These are phyloP conservation scores for Vaucheria bursata DNA, from an alignment of 352 stramenopile species.

Conservation along the genomic window DNA sequence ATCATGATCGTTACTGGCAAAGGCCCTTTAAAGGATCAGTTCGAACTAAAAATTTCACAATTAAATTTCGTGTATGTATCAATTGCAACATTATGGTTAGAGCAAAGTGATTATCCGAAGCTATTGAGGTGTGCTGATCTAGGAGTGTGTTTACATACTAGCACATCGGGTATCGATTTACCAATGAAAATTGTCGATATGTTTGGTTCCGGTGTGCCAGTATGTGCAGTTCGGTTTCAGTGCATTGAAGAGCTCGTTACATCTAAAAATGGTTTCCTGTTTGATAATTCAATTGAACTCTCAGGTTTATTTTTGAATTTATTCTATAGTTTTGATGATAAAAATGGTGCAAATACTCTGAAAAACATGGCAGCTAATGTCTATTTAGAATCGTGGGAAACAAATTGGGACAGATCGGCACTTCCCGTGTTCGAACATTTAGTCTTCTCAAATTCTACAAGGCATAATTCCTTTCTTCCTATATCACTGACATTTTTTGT, in stretches of 20 bases:
- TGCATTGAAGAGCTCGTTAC: conserved; percentile 90
- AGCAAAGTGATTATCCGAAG: conserved; percentile 88
- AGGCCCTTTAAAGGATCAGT: conserved; percentile 81
- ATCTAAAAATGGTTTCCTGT: neutral
- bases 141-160: conserved; percentile 96
- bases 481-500: too few species aligned
- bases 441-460: too few species aligned
- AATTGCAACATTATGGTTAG: conserved; percentile 79
- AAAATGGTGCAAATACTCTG: neutral
- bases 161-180: conserved; percentile 92
- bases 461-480: too few species aligned
- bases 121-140: conserved; percentile 85
- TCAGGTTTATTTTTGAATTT: neutral
- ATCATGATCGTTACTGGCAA: conserved; percentile 86
- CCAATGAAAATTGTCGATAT: conserved; percentile 99
- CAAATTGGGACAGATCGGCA: neutral
- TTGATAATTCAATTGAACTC: neutral
- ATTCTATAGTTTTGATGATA: neutral
- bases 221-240: conserved; percentile 87
- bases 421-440: neutral
- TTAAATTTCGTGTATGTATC: conserved; percentile 52
- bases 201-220: conserved; percentile 91
- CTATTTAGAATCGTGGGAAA: neutral
- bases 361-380: neutral
- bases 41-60: conserved; percentile 65